Evolutionary conservation across 2,329 filamentous ascomycete species (phyloP), one percentile per base, ranked within the genome.

Genomic region (Ampelomyces quisqualis): DNA sequence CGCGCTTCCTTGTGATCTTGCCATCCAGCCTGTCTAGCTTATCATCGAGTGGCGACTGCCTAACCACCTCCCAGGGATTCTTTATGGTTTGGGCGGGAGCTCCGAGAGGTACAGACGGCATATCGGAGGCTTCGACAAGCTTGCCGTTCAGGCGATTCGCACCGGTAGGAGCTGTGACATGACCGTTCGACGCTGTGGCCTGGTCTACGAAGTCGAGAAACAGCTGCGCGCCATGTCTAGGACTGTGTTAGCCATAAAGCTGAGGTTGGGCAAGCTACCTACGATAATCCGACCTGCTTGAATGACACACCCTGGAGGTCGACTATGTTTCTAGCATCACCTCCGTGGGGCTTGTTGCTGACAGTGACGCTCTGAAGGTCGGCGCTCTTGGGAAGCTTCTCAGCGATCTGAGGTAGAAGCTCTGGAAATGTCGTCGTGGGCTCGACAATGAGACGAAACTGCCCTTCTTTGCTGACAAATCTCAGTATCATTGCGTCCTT

Each of bases 51-150:
- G 84, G 76, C 2, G 90, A 94, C 71, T 98, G 93, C 60, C 82
- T 82, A 11, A 97, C 86, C 7, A 86, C 81, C 62, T 98, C 93
- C 93, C 93, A 97, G 1, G 90, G 88, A 51, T 93, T 95, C 69
- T 86, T 88, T 58, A 90, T 85, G 37, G 81, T 75, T 36, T 81
- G 70, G 9, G 73, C 73, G 4, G 80, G 76, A 1, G 78, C 78
- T 4, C 73, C 75, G 29, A 79, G 71, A 38, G 73, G 74, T 34
- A 83, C 79, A 47, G 81, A 77, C 62, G 86, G 77, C 29, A 82
- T 80, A 3, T 91, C 84, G 45, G 79, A 80, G 14, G 84, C 79
- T 11, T 84, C 73, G 28, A 93, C 80, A 20, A 85, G 79, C 55
- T 85, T 84, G 47, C 88, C 89, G 67, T 88, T 90, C n/a, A 94